phyloP scores from a whole-genome alignment of 2,329 filamentous ascomycete species.

The Neopestalotiopsis sp. region DNA sequence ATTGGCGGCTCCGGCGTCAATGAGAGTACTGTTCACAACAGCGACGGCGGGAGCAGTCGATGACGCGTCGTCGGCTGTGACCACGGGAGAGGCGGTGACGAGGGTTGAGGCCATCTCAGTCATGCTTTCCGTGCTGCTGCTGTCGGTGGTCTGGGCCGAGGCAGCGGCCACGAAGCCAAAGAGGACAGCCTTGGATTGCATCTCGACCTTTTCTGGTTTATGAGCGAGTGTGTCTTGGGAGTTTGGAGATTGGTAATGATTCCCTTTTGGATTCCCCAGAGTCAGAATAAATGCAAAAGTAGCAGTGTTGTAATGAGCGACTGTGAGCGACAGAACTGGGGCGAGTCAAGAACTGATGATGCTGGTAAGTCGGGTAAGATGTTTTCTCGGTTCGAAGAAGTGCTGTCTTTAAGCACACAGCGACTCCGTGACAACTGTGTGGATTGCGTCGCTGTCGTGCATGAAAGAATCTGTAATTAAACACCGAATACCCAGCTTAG shows the following conservation, averaged over 20 bases:
- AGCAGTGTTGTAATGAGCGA: slow-evolving; percentile 27
- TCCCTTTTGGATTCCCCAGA: not conserved
- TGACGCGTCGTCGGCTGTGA: not conserved
- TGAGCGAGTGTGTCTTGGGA: not conserved
- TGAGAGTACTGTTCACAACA: slow-evolving; percentile 18
- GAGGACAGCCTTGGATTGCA: slow-evolving; percentile 37
- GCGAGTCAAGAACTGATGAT: slow-evolving; percentile 20
- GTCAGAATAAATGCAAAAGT: slow-evolving; percentile 17
- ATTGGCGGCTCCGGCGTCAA: not conserved
- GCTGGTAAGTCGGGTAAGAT: not conserved
- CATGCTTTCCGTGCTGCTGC: not conserved
- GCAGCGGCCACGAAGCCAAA: slow-evolving; percentile 32
- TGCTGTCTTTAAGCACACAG: slow-evolving; percentile 27
- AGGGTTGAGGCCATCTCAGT: slow-evolving; percentile 11
- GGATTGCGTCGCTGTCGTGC: slow-evolving; percentile 20
- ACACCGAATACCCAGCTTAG: slow-evolving; percentile 33
- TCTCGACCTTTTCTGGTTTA: slow-evolving; percentile 24
- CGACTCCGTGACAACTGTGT: slow-evolving; percentile 21
- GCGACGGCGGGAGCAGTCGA: slow-evolving; percentile 19
- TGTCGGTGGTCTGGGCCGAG: slow-evolving; percentile 24
- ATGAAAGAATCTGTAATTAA: slow-evolving; percentile 36
- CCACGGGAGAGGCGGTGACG: not conserved
- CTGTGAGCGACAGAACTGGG: slow-evolving; percentile 20
- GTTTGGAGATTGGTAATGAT: not conserved
- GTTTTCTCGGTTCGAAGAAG: slow-evolving; percentile 1